A percentile compares a stretch with the other conserved stretches of the same genome.
Evolutionary conservation across 2,329 filamentous ascomycete genomes (phyloP).

Genomic region (Proliferodiscus dingleyae): DNA sequence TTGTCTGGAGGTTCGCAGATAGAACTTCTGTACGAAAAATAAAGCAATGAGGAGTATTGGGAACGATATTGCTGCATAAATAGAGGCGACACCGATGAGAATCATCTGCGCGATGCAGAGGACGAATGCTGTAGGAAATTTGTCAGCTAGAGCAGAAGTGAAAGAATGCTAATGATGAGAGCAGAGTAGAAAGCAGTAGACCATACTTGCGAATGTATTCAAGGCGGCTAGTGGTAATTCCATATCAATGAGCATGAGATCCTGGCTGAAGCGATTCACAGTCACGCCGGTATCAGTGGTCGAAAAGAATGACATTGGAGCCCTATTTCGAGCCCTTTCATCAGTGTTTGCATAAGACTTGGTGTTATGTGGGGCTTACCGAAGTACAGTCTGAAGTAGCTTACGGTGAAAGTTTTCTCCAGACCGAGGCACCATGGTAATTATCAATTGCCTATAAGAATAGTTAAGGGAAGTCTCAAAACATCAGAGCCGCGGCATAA

Average conservation of each 20-base stretch:
- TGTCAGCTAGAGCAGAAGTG: not conserved
- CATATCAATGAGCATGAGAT: constrained; percentile 27
- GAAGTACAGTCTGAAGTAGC: not conserved
- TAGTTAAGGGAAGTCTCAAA: not conserved
- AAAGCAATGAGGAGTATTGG: constrained; percentile 33
- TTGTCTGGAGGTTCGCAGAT: constrained; percentile 42
- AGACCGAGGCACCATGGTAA: constrained; percentile 5
- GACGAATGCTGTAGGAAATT: not conserved
- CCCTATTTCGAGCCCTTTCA: constrained; percentile 15
- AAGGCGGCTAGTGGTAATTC: constrained; percentile 28
- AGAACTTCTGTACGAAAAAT: constrained; percentile 35
- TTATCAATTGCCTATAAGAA: constrained; percentile 1
- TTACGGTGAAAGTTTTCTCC: not conserved
- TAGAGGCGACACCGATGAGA: not conserved
- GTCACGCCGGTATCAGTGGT: constrained; percentile 21
- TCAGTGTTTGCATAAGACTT: no score
- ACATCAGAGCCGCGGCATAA: not conserved
- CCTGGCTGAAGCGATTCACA: constrained; percentile 42
- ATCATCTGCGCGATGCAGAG: not conserved
- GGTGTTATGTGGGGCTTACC: no score
- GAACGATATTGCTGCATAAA: constrained; percentile 1
- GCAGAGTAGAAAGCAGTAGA: not conserved
- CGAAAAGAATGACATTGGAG: constrained; percentile 32
- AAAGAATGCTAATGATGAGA: not conserved
- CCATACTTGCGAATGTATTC: constrained; percentile 12